phyloP scores from a whole-genome alignment of 106 monocot species.

The Dendrobium nobile region DNA sequence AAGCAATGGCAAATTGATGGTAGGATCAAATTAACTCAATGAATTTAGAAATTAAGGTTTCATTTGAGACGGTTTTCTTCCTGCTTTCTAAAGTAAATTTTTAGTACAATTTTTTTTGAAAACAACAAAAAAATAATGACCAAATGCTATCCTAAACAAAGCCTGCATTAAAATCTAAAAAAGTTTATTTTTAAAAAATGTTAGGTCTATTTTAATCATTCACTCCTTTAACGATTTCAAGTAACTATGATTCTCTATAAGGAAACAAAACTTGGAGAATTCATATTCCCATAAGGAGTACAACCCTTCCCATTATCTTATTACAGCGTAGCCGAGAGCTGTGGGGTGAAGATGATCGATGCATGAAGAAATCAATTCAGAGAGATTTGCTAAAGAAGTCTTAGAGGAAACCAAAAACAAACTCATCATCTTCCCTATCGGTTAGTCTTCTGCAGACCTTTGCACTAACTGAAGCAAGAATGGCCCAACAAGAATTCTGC shows the following conservation, averaged over 20 bases:
- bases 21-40: too few relatives aligned
- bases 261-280: slow-evolving; percentile 2
- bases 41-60: too few relatives aligned
- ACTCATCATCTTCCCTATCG: not conserved
- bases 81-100: too few relatives aligned
- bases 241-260: slow-evolving; percentile 43
- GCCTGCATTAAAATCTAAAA: too few relatives aligned
- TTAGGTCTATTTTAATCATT: too few relatives aligned
- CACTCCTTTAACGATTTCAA: slow-evolving; percentile 9
- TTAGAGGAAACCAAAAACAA: not conserved
- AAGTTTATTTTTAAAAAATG: too few relatives aligned
- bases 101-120: too few relatives aligned
- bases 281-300: not conserved
- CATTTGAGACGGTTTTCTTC: too few relatives aligned
- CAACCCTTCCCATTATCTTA: not conserved
- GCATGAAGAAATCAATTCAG: not conserved
- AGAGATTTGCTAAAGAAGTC: not conserved
- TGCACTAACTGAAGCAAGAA: not conserved
- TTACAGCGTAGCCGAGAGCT: slow-evolving; percentile 4
- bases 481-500: slow-evolving; percentile 6
- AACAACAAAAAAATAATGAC: too few relatives aligned
- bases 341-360: slow-evolving; percentile 1
- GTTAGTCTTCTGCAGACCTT: not conserved
- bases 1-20: too few relatives aligned
- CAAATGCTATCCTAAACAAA: too few relatives aligned